Evolutionary conservation across 345 rosid genomes (phyloP), one percentile per base, ranked within the genome.

Genomic region (Eucalyptus fibrosa): DNA sequence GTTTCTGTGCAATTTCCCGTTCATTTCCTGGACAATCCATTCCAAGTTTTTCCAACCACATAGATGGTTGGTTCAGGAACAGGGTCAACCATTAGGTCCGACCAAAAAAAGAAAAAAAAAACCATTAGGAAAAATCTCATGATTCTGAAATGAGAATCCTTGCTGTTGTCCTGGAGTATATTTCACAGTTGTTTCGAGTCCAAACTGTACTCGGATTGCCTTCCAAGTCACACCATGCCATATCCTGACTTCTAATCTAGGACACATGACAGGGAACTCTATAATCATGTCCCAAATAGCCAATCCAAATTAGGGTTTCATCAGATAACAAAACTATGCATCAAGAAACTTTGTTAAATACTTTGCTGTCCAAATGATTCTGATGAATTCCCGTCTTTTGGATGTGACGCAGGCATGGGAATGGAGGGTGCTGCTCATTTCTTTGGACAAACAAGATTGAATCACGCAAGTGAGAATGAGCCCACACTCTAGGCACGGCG

Each of bases 371-470:
- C 83, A 21, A n/a, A 17, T 45, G 59, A 60, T 85, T 87, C 17
- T 34, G 19, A 72, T 17, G 69, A 87, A 28, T 56, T 47, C n/a
- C 21, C 6, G 56, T 86, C 12, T 30, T 82, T 60, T 45, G 62
- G 69, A 81, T 32, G 86, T 24, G 47, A 89, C 53, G 94, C 96
- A 96, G 97, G 93, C 80, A 89, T 67, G 89, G 17, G 89, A 89
- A 88, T 13, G 88, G 86, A 8, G 92, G 95, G 88, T 96, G 98
- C 94, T 94, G 94, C 65, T 50, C 92, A 86, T 94, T 94, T 90
- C 90, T 95, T 81, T 49, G 92, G 89, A 37, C 21, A 30, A 89
- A 88, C 91, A 91, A 88, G 28, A 53, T 87, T 86, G 91, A 87
- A 89, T 88, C 32, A 13, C 88, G n/a, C 28, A 82, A 67, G 40